Percentiles rank a stretch among this genome's conserved stretches.
Conservation (phyloP, 257 asterid genomes). For the Petunia axillaris region DNA sequence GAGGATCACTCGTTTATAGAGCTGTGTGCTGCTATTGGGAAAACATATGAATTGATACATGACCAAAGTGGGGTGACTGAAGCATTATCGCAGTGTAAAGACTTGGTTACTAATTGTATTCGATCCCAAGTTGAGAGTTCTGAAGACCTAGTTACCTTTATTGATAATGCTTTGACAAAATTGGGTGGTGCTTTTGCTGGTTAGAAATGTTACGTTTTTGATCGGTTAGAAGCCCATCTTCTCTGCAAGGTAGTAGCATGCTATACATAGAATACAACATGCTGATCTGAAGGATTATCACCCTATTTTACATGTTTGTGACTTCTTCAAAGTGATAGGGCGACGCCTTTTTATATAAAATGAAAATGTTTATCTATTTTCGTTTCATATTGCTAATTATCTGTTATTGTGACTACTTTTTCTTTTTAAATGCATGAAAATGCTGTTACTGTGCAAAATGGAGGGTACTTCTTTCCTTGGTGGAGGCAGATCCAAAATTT, state of each 20-base stretch:
- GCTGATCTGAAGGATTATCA: conserved; percentile 12
- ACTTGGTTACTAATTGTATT: conserved; percentile 30
- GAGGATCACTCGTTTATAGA: conserved; percentile 59
- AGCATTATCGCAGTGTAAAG: conserved; percentile 35
- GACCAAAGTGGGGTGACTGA: conserved; percentile 30
- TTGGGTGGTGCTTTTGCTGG: conserved; percentile 31
- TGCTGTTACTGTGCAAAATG: not conserved
- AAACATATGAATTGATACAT: conserved; percentile 48
- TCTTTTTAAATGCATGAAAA: not conserved
- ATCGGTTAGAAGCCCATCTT: not conserved
- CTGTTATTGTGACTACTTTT: not conserved
- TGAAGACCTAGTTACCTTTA: conserved; percentile 54
- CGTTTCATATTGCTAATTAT: not conserved
- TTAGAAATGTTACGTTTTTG: conserved; percentile 1
- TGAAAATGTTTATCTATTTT: not conserved
- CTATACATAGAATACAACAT: not conserved
- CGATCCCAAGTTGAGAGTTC: conserved; percentile 48
- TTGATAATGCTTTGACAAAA: conserved; percentile 48
- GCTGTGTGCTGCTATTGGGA: conserved; percentile 53
- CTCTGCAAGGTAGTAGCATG: not conserved
- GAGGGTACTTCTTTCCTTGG: no score
- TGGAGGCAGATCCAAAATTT: no score
- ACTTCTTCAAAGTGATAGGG: not conserved
- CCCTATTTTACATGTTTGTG: not conserved
- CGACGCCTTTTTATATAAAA: not conserved